Evolutionary conservation across 768 basidiomycete genomes (phyloP), one percentile per base, ranked within the genome.

Genomic region (Lactarius akahatsu): DNA sequence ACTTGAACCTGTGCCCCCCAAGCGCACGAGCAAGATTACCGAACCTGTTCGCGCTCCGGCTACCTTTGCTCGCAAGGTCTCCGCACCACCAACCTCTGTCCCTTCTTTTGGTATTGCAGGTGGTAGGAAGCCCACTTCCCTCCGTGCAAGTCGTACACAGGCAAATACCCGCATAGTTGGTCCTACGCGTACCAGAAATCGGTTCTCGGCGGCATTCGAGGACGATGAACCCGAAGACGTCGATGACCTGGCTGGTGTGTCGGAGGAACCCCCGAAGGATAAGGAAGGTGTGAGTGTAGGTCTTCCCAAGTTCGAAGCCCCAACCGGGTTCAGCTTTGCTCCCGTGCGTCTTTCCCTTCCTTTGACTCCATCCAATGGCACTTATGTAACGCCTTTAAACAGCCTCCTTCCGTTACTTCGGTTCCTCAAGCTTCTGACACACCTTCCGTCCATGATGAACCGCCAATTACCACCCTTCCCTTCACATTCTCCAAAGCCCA

Each of bases 191-290:
- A 76, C 78, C 20, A 83, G 78, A 66, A 80, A 81, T 38, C 84
- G 83, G 69, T 92, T 88, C 71, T 91, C 90, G 4, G 90, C 90
- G 7, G 81, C 80, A 9, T 89, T 81, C 67, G 86, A 76, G 23
- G 81, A 82, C 36, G 82, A 82, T 32, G 77, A 78, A 67, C 66
- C 20, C 0, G 79, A 85, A 32, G 74, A 74, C n/a, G 38, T 41
- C 3, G 75, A 75, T 41, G 58, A 63, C 5, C 70, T 72, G 77
- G 72, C 32, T 16, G 67, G 26, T 78, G 81, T 78, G 77, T 79
- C 59, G 2, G 59, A 69, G 38, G 82, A 82, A 30, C 73, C 73
- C 32, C 74, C 62, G 13, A 80, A 82, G 63, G 86, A 78, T 38
- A 77, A 78, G 57, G 76, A 77, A 72, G 40, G 56, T 11, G 50